Conservation (phyloP, 371 early-diverging fungal genomes). For the Mortierella sp. region DNA sequence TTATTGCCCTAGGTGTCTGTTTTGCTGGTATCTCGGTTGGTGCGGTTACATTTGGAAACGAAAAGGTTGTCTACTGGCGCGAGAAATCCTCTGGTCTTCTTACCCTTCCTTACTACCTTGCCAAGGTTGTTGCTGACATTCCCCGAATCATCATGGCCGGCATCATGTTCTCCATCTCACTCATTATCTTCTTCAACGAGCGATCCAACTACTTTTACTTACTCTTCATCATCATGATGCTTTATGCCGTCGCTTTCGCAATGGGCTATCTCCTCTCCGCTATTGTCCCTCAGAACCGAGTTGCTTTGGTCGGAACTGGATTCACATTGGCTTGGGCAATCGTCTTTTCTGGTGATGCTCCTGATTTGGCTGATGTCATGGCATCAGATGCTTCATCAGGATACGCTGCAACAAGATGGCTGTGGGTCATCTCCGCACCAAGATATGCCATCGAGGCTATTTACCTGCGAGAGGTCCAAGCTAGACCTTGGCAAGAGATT, state of each 20-base stretch:
- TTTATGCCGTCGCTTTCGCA: slow-evolving; percentile 52
- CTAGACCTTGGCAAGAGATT: slow-evolving; percentile 59
- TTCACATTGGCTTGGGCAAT: slow-evolving; percentile 63
- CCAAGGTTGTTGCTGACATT: slow-evolving; percentile 66
- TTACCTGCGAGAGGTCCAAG: slow-evolving; percentile 61
- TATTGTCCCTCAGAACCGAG: slow-evolving; percentile 52
- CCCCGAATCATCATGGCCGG: slow-evolving; percentile 64
- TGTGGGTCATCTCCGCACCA: slow-evolving; percentile 61
- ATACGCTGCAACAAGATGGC: slow-evolving; percentile 46
- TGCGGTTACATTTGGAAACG: slow-evolving; percentile 50
- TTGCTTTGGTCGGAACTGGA: slow-evolving; percentile 60
- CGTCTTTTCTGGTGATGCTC: slow-evolving; percentile 62
- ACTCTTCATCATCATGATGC: slow-evolving; percentile 49
- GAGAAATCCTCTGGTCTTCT: slow-evolving; percentile 64
- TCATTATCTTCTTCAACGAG: slow-evolving; percentile 64
- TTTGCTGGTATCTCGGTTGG: slow-evolving; percentile 62
- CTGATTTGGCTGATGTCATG: slow-evolving; percentile 57
- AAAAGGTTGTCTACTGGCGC: slow-evolving; percentile 68
- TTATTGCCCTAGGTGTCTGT: slow-evolving; percentile 57
- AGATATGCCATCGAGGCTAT: slow-evolving; percentile 67
- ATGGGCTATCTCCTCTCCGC: slow-evolving; percentile 64
- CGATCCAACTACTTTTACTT: slow-evolving; percentile 55
- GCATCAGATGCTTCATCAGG: slow-evolving; percentile 30
- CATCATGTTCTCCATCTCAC: slow-evolving; percentile 62
- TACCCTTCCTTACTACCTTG: slow-evolving; percentile 65